phyloP scores from a whole-genome alignment of 441 rosid species.

The Euphorbia celastroides region DNA sequence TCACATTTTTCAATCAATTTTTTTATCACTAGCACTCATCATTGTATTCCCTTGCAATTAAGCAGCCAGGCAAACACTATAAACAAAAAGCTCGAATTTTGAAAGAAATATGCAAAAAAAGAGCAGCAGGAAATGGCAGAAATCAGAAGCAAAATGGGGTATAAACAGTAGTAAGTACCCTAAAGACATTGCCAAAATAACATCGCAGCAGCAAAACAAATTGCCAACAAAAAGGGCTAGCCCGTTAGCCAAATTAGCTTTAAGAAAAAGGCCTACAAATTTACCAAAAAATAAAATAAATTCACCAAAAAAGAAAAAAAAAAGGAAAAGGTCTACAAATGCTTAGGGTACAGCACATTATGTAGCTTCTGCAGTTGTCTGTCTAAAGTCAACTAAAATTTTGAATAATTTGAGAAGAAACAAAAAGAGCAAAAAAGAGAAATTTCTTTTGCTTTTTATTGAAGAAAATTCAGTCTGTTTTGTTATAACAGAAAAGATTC shows the following conservation, averaged over 20 bases:
- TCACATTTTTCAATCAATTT: too few relatives aligned
- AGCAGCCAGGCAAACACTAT: neutral
- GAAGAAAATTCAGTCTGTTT: neutral
- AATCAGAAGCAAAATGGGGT: neutral
- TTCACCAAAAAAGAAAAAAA: too few relatives aligned
- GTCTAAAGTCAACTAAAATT: neutral
- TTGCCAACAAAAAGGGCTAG: neutral
- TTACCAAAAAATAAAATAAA: too few relatives aligned
- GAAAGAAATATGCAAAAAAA: neutral
- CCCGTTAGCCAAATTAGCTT: neutral
- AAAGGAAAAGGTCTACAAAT: neutral
- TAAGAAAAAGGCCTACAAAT: too few relatives aligned
- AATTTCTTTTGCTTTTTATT: neutral
- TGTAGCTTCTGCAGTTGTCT: constrained; percentile 5
- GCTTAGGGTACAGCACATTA: neutral
- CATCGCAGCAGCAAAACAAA: neutral
- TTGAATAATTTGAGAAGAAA: neutral
- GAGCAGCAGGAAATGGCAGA: neutral
- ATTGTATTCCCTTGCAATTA: too few relatives aligned
- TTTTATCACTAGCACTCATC: too few relatives aligned
- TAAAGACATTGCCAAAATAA: neutral
- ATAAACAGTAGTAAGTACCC: neutral
- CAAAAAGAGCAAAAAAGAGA: neutral
- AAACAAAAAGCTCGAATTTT: neutral
- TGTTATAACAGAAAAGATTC: too few relatives aligned